phyloP scores from a whole-genome alignment of 2,329 filamentous ascomycete genomes.

The Aureobasidium leucospermi region DNA sequence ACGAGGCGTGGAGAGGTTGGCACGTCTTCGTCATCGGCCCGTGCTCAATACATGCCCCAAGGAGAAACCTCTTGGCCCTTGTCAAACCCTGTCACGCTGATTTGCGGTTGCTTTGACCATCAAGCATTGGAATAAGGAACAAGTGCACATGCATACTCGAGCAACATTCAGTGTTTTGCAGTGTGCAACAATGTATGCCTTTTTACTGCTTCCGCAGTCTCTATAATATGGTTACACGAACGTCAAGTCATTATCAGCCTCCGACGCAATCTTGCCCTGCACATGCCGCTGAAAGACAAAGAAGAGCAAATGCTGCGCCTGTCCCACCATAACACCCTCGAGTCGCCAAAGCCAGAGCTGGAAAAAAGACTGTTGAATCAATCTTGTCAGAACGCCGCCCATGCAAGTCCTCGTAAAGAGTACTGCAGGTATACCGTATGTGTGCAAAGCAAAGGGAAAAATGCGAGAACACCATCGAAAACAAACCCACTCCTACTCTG shows the following conservation, averaged over 20 bases:
- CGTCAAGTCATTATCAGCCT: constrained; percentile 13
- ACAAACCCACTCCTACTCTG: neutral
- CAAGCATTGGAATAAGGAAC: neutral
- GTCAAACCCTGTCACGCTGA: neutral
- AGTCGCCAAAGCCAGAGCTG: neutral
- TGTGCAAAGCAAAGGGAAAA: constrained; percentile 1
- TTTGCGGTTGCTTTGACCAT: neutral
- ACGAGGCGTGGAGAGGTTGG: neutral
- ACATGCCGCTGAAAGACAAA: constrained; percentile 1
- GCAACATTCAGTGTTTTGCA: neutral
- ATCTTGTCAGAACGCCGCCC: constrained; percentile 2
- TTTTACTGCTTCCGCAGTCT: constrained; percentile 4
- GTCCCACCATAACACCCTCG: neutral
- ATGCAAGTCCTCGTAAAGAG: neutral
- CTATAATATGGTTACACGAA: constrained; percentile 14
- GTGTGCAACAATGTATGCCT: constrained; percentile 6
- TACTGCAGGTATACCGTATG: constrained; percentile 1
- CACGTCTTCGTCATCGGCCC: constrained; percentile 13
- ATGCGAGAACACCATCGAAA: constrained; percentile 1
- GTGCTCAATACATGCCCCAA: neutral
- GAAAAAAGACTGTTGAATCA: constrained; percentile 3
- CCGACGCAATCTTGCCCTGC: constrained; percentile 8
- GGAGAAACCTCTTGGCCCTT: constrained; percentile 1
- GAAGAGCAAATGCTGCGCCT: neutral
- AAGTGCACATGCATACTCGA: too few species aligned